Evolutionary conservation across 352 stramenopile genomes (phyloP).

Genomic region (Peronospora tabacina): DNA sequence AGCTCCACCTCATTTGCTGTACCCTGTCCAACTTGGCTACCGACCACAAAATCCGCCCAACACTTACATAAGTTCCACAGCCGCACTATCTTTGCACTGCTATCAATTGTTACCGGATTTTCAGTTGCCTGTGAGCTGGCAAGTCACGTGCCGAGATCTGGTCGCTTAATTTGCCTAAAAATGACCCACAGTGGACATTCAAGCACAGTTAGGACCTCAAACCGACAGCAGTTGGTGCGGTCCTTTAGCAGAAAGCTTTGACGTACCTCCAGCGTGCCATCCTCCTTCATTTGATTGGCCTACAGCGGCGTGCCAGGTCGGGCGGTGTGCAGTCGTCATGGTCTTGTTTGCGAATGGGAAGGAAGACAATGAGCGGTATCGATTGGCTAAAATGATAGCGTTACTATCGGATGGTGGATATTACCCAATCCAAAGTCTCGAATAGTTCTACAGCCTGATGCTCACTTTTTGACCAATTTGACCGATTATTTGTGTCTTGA

Average conservation of each 20-base stretch:
- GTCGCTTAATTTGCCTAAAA: conserved; percentile 58
- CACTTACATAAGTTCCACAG: not conserved
- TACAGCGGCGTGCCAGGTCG: conserved; percentile 81
- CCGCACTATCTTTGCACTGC: not conserved
- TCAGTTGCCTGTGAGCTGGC: conserved; percentile 74
- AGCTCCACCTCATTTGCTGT: conserved; percentile 71
- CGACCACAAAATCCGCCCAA: not conserved
- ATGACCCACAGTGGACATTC: not conserved
- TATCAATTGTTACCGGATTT: conserved; percentile 46
- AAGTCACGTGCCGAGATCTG: conserved; percentile 80
- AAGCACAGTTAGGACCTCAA: not conserved
- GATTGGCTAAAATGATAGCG: not conserved
- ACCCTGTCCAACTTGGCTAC: conserved; percentile 73
- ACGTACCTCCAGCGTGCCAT: conserved; percentile 69
- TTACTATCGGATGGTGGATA: too few relatives aligned
- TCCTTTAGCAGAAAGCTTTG: not conserved
- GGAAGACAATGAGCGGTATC: not conserved
- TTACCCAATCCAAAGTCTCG: conserved; percentile 4
- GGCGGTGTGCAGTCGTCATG: conserved; percentile 83
- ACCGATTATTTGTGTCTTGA: not conserved
- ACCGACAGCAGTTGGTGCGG: too few relatives aligned
- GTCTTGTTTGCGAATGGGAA: not conserved
- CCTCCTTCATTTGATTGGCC: conserved; percentile 81
- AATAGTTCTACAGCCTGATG: conserved; percentile 3
- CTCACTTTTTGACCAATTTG: too few relatives aligned